Evolutionary conservation across 495 filamentous ascomycete species (phyloP), one percentile per base, ranked within the genome.

Genomic region (Xanthoparmelia taractica): DNA sequence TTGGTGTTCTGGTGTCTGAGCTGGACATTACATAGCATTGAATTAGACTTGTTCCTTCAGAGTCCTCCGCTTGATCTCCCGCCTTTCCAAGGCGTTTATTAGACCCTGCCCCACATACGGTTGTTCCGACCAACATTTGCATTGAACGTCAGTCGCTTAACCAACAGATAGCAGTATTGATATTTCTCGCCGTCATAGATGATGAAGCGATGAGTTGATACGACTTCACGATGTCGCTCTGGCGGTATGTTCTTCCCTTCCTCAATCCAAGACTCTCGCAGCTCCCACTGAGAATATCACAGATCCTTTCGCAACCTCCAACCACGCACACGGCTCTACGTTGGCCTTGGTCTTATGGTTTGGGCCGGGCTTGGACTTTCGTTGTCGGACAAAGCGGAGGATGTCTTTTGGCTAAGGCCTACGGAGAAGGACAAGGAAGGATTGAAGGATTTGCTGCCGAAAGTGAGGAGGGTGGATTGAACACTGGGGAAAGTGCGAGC

Each of bases 271-370:
- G 13, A 18, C 20, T 50, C 50, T 33, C 7, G 25, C 17, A 27
- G 8, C 33, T n/a, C 23, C 40, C 33, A 43, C 33, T 37, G 52
- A 50, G 23, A 37, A 31, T 0, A 1, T 27, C 50, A 27, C 67
- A 85, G 83, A 66, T 82, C 78, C 67, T 90, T 89, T 74, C 79
- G 76, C 66, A 75, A 71, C 63, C 82, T 90, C 57, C 65, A 78
- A 37, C 82, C 85, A 6, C 80, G 81, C 67, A 85, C 86, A 8
- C 82, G 86, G 54, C 74, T 86, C 58, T 68, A 85, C 34, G 76
- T 90, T 71, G 87, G 88, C 58, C 62, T 83, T 59, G 85, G 85
- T 66, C 72, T 87, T 43, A 84, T 90, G 71, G 81, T 78, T 36
- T 90, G 85, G 76, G 84, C 84, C 0, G 73, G 71, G n/a, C 71